These are phyloP conservation scores for Verbascum thapsus DNA, from an alignment of 257 asterid species.

Conservation along the genomic window DNA sequence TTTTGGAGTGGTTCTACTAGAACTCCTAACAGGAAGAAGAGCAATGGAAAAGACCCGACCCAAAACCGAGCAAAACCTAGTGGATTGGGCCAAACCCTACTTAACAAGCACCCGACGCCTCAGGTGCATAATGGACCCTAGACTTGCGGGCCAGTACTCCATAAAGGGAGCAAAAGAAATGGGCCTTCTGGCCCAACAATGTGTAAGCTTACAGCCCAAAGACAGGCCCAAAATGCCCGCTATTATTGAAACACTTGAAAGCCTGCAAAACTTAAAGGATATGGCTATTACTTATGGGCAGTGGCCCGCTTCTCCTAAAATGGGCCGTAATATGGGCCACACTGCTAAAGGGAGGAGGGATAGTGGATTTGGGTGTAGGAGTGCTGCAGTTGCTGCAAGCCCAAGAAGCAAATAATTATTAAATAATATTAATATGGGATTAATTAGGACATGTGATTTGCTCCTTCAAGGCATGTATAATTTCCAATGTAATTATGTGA, in stretches of 20 bases:
- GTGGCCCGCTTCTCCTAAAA: slow-evolving; percentile 59
- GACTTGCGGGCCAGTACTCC: slow-evolving; percentile 78
- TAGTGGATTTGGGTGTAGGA: slow-evolving; percentile 49
- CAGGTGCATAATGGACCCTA: slow-evolving; percentile 68
- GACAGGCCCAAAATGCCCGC: slow-evolving; percentile 92
- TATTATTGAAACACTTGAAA: slow-evolving; percentile 75
- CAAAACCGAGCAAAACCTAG: slow-evolving; percentile 68
- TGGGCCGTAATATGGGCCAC: slow-evolving; percentile 35
- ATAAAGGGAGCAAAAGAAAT: slow-evolving; percentile 78
- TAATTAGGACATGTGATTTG: slow-evolving; percentile 2
- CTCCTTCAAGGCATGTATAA: slow-evolving; percentile 33
- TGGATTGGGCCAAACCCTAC: slow-evolving; percentile 78
- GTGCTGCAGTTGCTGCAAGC: slow-evolving; percentile 53
- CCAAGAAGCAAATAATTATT: slow-evolving; percentile 52
- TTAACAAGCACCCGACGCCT: slow-evolving; percentile 61
- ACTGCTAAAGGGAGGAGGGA: slow-evolving; percentile 48
- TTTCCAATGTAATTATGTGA: slow-evolving; percentile 35
- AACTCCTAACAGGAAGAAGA: slow-evolving; percentile 78
- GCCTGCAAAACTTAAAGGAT: slow-evolving; percentile 58
- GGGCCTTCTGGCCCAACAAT: slow-evolving; percentile 66
- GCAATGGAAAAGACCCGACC: slow-evolving; percentile 78
- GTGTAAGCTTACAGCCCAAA: slow-evolving; percentile 75
- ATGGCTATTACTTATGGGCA: slow-evolving; percentile 76
- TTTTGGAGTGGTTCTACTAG: slow-evolving; percentile 85
- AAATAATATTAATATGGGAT: slow-evolving; percentile 22